Evolutionary conservation across 345 rosid species (phyloP).

Genomic region (Combretum micranthum): DNA sequence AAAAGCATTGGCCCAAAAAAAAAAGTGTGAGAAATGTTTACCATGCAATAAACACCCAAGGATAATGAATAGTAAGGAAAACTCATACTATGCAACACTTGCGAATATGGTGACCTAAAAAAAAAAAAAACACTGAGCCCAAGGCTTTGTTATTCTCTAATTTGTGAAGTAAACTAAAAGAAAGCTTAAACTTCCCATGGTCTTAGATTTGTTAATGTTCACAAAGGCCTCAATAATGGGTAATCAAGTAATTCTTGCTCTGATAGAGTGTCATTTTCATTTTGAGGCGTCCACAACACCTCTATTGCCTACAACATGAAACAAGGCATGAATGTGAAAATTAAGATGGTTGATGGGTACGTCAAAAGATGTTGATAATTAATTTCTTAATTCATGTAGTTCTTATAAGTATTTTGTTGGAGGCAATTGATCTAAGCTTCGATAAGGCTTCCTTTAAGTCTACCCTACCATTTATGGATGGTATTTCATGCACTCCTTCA

Average conservation of each 20-base stretch:
- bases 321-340: slow-evolving; percentile 7
- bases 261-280: slow-evolving; percentile 65
- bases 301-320: slow-evolving; percentile 64
- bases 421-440: slow-evolving; percentile 67
- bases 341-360: slow-evolving; percentile 1
- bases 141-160: too few species aligned
- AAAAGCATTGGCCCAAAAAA: too few species aligned
- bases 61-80: too few species aligned
- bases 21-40: too few species aligned
- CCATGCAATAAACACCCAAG: too few species aligned
- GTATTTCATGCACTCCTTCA: slow-evolving; percentile 74
- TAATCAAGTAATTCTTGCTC: slow-evolving; percentile 80
- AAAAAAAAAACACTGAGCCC: too few species aligned
- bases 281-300: slow-evolving; percentile 95
- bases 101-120: too few species aligned
- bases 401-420: slow-evolving; percentile 63
- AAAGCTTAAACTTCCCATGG: neutral
- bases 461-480: slow-evolving; percentile 49
- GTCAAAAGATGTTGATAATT: neutral
- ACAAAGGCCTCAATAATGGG: slow-evolving; percentile 82
- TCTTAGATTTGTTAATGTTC: slow-evolving; percentile 1
- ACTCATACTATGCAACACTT: too few species aligned
- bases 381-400: neutral
- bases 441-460: slow-evolving; percentile 83
- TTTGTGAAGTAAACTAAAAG: too few species aligned